Evolutionary conservation across 495 filamentous ascomycete species (phyloP), one percentile per base, ranked within the genome.

Genomic region (Aspergillus olivimuriae): DNA sequence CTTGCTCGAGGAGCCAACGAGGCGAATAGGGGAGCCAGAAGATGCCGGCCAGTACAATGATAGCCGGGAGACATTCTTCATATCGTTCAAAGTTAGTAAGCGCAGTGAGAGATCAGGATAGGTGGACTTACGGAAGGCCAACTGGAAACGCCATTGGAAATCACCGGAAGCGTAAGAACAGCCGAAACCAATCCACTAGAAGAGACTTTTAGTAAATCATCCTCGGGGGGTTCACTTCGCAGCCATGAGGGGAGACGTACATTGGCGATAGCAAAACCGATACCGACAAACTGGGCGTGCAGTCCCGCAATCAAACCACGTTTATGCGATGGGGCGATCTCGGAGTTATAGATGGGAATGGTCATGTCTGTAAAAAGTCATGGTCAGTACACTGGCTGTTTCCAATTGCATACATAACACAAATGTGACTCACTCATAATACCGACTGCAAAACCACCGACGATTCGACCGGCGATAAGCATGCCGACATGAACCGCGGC

Each of bases 21-120:
- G 44, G 44, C 8, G 35, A 46, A 28, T 46, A 46, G 6, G 44
- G 44, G 15, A 46, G 36, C 44, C 44, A 46, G 44, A 46, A 40
- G n/a, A 46, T 34, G 11, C 44, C 44, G 24, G 34, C 7, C 0
- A 46, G 35, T 4, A 46, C 34, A 15, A 46, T 46, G 1, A 46
- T 18, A 6, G 43, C 43, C 11, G 43, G 43, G 16, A 46, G 43
- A 22, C 43, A 46, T 46, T 46, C 43, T 46, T n/a, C 4, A 30
- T 4, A 2, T 9, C 18, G 12, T 31, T n/a, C n/a, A n/a, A n/a
- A n/a, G 12, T 2, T 3, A 34, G 18, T 22, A n/a, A n/a, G n/a
- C n/a, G n/a, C n/a, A n/a, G n/a, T n/a, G n/a, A n/a, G n/a, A n/a
- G n/a, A n/a, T n/a, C n/a, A n/a, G n/a, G n/a, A n/a, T n/a, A n/a